Evolutionary conservation across 2,329 filamentous ascomycete genomes (phyloP), one percentile per base, ranked within the genome.

Genomic region (Monilinia aucupariae): DNA sequence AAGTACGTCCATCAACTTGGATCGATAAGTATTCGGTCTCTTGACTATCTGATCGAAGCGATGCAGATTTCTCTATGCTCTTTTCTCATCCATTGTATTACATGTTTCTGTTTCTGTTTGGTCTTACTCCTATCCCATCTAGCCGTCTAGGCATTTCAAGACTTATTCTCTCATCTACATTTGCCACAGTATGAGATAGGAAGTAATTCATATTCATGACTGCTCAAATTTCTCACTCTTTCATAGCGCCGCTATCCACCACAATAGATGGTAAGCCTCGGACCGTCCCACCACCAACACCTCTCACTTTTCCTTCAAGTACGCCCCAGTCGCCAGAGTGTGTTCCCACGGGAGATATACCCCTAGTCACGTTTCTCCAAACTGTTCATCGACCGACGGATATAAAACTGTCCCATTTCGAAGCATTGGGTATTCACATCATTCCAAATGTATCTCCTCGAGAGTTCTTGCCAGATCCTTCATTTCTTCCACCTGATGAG

Each of bases 391-490:
- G 85, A 47, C 80, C 82, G 3, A 71, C 74, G 27, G 81, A 83
- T 61, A 74, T 84, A 64, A 73, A 71, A 34, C 71, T 80, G 49
- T 70, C 77, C 48, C 80, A 85, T 65, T 81, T 87, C 61, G 77
- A 81, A 64, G 83, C 84, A 13, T 77, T 87, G 45, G 83, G 84
- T 5, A 76, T 85, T 39, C 79, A 85, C 68, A 75, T 87, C 68
- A 79, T 79, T 66, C 70, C 78, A 37, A 78, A 86, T 72, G 80
- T 77, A 32, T 69, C 77, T n/a, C 68, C 77, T 15, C 71, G 76
- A 59, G 76, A 82, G 22, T 71, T 88, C 51, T 73, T 87, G 60
- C 85, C 85, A 4, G 80, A 85, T 65, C 70, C 78, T 17, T 75
- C 77, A 15, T 81, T 74, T 63, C 75, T 85, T 37, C 85, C 85